Percentiles rank a stretch among this genome's conserved stretches.
phyloP scores from a whole-genome alignment of 176 grass and related monocot genomes.

The Raddia distichophylla region DNA sequence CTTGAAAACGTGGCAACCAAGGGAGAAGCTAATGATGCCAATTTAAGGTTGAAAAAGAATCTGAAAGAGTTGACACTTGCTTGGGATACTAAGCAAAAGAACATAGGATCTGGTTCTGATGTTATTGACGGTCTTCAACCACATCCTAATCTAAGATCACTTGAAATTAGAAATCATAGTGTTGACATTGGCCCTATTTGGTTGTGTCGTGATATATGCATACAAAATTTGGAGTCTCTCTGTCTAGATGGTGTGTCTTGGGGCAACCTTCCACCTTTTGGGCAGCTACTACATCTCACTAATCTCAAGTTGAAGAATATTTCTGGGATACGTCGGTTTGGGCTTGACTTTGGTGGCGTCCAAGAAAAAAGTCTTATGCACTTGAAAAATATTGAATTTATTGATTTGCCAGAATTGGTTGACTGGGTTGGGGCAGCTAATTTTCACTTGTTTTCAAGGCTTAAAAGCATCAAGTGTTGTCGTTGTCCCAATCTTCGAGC shows the following conservation, averaged over 20 bases:
- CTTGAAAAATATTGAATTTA: no score
- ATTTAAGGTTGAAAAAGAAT: not conserved
- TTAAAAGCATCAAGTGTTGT: not conserved
- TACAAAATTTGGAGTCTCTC: not conserved
- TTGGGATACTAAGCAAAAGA: not conserved
- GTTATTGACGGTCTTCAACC: not conserved
- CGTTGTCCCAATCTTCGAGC: not conserved
- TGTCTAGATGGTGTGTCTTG: not conserved
- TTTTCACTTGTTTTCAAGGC: not conserved
- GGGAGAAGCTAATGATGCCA: not conserved
- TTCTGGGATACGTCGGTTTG: not conserved
- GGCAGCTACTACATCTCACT: not conserved
- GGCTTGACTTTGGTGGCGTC: no score
- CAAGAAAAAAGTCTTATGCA: no score
- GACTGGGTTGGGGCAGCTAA: not conserved
- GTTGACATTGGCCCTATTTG: not conserved
- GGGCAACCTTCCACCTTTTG: not conserved
- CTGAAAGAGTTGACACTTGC: not conserved
- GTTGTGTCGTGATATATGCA: not conserved
- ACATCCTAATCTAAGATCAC: not conserved
- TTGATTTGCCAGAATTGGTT: not conserved
- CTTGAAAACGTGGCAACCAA: not conserved
- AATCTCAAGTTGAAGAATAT: not conserved
- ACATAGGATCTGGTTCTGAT: no score
- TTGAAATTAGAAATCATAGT: not conserved